Conservation (phyloP, 139 green algal genomes). For the Tetradesmus obliquus region DNA sequence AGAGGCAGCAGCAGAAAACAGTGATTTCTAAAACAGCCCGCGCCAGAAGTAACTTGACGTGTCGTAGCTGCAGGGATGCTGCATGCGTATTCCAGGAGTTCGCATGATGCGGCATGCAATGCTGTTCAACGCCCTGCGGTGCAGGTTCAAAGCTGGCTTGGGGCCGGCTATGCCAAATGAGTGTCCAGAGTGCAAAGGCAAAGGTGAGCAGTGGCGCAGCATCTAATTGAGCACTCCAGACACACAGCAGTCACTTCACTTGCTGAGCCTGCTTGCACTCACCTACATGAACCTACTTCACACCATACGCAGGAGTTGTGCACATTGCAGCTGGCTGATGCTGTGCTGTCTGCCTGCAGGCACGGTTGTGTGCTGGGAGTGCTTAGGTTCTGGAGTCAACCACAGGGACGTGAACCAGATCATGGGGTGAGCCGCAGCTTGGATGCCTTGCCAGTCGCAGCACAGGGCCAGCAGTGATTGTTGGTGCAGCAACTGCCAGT, state of each 20-base stretch:
- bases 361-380: constrained; percentile 38
- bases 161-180: constrained; percentile 9
- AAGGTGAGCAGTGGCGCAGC: background rate
- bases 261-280: too few species aligned
- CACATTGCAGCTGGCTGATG: background rate
- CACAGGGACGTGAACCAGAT: constrained; percentile 18
- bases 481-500: background rate
- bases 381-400: constrained; percentile 19
- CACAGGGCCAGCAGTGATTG: background rate
- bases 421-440: constrained; percentile 23
- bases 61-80: too few species aligned
- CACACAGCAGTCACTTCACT: too few species aligned
- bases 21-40: too few species aligned
- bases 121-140: background rate
- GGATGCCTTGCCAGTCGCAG: background rate
- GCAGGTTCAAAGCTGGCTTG: background rate
- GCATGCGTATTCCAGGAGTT: too few species aligned
- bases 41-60: too few species aligned
- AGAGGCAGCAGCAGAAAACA: too few species aligned
- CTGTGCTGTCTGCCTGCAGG: background rate
- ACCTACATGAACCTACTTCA: too few species aligned
- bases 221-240: too few species aligned
- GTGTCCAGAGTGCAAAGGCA: constrained; percentile 16
- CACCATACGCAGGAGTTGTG: background rate
- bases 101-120: too few species aligned